Conservation (phyloP, 2,329 filamentous ascomycete species). For the Colletotrichum liaoningense region DNA sequence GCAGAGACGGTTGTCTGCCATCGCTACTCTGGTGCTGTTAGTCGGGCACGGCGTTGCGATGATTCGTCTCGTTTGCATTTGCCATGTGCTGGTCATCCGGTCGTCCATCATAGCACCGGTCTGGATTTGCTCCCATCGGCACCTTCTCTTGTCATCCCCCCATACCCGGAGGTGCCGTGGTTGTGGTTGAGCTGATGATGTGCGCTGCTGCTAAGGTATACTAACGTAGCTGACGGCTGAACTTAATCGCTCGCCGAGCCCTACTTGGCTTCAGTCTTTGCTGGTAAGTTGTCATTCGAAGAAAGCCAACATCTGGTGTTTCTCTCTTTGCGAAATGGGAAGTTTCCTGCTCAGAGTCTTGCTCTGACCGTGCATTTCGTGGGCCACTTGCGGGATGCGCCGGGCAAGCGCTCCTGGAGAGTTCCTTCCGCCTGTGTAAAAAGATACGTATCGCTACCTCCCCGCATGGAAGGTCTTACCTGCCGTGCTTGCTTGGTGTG, state of each 20-base stretch:
- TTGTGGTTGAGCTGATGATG: constrained; percentile 10
- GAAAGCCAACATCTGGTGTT: neutral
- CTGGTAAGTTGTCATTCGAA: neutral
- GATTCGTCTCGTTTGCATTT: constrained; percentile 30
- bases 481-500: too few relatives aligned
- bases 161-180: constrained; percentile 18
- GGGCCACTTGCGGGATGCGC: neutral
- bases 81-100: constrained; percentile 30
- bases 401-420: neutral
- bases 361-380: neutral
- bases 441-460: neutral
- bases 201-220: neutral
- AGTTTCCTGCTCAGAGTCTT: neutral
- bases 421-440: neutral
- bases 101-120: constrained; percentile 11
- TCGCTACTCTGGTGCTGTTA: constrained; percentile 2
- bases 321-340: neutral
- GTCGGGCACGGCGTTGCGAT: constrained; percentile 11
- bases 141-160: neutral
- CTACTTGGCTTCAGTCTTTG: neutral
- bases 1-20: constrained; percentile 15
- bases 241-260: neutral
- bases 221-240: neutral
- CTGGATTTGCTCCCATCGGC: constrained; percentile 11
- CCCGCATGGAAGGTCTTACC: too few relatives aligned